Base-by-base conservation (phyloP, 192 early-diverging fungal species). In the Coemansia guatemalensis region DNA sequence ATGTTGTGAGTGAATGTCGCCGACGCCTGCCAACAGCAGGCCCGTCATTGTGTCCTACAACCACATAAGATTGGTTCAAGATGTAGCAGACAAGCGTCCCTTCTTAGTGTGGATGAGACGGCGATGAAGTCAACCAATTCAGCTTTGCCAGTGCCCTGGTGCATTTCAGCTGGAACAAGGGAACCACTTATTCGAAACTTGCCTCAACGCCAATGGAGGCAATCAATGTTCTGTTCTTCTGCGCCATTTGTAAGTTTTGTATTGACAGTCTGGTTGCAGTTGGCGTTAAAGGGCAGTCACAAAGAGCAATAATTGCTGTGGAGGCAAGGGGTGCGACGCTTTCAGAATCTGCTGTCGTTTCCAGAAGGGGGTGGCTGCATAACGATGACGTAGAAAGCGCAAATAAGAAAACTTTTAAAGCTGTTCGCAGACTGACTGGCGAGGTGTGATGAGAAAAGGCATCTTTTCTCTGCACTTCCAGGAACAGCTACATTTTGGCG, bases 1-100 rank as follows among this genome's bases (percentile, higher is more conserved):
- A 69, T 96, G 93, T 64, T 94, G 94, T 27, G 87, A 78, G 69
- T 98, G 92, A 50, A 97, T 88, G 73, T 98, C 92, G 48, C 97
- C 97, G 32, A 97, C 91, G 41, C 97, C 97, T 33, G 96, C 95
- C 32, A 99, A 85, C n/a, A 99, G 83, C 60, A 99, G 86, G 47
- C 97, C 97, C 5, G 97, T 99, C 33, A 99, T 90, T 8, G 91
- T 88, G 76, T 93, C 92, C 86, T 93, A 82, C n/a, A 62, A 22
- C 20, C 20, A 39, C 23, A 6, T 26, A 26, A 51, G 22, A 6
- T 30, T 29, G 35, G n/a, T 47, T 20, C 52, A 11, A 17, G 5
- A 44, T 44, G 2, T 17, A 44, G 39, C 14, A 44, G 14, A 44
- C 11, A 44, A 14, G 9, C 9, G 7, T 11, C 14, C 14, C 14